Evolutionary conservation across 257 asterid genomes (phyloP).

Genomic region (Nemophila menziesii): DNA sequence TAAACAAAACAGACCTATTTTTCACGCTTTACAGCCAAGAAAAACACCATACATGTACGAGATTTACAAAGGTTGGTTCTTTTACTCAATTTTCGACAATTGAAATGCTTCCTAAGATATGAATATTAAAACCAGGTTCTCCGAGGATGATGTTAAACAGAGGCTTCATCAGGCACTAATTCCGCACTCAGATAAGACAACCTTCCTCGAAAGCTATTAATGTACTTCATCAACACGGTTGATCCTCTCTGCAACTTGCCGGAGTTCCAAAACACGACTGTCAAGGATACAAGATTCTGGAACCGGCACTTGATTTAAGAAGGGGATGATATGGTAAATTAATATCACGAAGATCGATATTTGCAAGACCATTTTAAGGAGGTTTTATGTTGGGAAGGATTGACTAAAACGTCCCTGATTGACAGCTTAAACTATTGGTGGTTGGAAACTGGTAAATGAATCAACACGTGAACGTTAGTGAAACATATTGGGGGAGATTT

Average conservation of each 20-base stretch:
- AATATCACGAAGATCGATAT: constrained; percentile 9
- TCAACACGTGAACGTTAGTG: constrained; percentile 5
- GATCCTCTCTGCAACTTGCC: constrained; percentile 51
- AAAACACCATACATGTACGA: constrained; percentile 33
- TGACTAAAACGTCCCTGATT: constrained; percentile 24
- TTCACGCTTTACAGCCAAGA: constrained; percentile 31
- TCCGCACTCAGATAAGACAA: constrained; percentile 42
- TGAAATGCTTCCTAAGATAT: background rate
- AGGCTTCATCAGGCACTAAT: constrained; percentile 33
- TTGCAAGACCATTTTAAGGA: constrained; percentile 24
- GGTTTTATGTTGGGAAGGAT: constrained; percentile 22
- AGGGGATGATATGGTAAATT: constrained; percentile 4
- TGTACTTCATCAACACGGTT: constrained; percentile 42
- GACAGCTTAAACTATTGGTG: constrained; percentile 16
- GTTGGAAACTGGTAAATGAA: constrained; percentile 38
- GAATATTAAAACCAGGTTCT: constrained; percentile 29
- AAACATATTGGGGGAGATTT: constrained; percentile 8
- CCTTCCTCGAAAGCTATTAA: constrained; percentile 44
- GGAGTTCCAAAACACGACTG: constrained; percentile 23
- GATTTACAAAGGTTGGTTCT: constrained; percentile 33
- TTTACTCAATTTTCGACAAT: background rate
- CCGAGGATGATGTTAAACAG: constrained; percentile 45
- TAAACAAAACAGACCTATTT: constrained; percentile 12
- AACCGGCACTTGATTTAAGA: background rate
- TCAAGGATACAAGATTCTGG: constrained; percentile 14